Evolutionary conservation across 169 alveolate genomes (phyloP).

Genomic region (Sarcocystis neurona): DNA sequence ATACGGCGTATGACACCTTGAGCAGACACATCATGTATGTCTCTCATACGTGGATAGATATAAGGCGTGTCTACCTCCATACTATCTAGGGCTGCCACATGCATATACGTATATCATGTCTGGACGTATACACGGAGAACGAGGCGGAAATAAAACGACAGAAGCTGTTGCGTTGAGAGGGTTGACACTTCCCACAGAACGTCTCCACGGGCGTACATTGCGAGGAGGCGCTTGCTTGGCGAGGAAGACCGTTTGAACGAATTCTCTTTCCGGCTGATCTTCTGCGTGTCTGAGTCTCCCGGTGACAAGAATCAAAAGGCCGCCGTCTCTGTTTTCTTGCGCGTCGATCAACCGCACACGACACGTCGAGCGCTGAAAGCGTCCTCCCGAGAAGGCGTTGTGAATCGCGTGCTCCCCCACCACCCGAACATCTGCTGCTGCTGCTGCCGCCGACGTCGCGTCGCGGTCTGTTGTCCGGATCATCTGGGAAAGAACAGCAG

Average conservation of each 20-base stretch:
- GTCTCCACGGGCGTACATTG: slow-evolving; percentile 15
- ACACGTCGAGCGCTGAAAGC: slow-evolving; percentile 53
- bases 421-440: slow-evolving; percentile 32
- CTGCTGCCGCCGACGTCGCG: background rate
- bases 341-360: slow-evolving; percentile 60
- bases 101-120: too few relatives aligned
- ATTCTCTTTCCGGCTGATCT: slow-evolving; percentile 52
- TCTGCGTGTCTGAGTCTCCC: slow-evolving; percentile 56
- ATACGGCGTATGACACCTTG: too few relatives aligned
- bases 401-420: slow-evolving; percentile 26
- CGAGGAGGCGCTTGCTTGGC: slow-evolving; percentile 62
- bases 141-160: too few relatives aligned
- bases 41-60: too few relatives aligned
- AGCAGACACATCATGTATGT: too few relatives aligned
- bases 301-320: slow-evolving; percentile 61
- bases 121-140: too few relatives aligned
- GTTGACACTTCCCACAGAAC: too few relatives aligned
- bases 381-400: slow-evolving; percentile 21
- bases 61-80: too few relatives aligned
- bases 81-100: too few relatives aligned
- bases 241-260: slow-evolving; percentile 60
- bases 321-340: slow-evolving; percentile 61
- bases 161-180: too few relatives aligned
- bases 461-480: slow-evolving; percentile 46
- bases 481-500: too few relatives aligned